Percentiles rank a stretch among this genome's conserved stretches.
phyloP scores from a whole-genome alignment of 164 flowering plant species.

The Saururus chinensis region DNA sequence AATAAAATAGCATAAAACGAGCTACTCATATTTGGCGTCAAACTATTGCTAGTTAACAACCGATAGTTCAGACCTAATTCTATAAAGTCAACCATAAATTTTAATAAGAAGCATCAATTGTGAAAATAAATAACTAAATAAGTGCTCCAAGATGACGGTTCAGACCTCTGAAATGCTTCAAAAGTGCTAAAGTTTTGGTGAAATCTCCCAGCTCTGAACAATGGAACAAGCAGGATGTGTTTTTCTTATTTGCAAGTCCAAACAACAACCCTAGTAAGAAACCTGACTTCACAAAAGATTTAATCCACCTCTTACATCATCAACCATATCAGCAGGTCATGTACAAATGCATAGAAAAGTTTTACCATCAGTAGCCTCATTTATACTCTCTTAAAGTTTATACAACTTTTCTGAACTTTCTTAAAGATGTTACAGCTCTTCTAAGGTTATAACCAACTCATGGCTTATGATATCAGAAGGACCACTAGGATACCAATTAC shows the following conservation, averaged over 20 bases:
- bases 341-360: constrained; percentile 12
- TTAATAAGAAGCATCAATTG: too few relatives aligned
- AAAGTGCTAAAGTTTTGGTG: not conserved
- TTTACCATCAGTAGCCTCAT: not conserved
- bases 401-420: not conserved
- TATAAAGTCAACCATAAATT: too few relatives aligned
- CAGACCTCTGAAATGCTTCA: not conserved
- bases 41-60: too few relatives aligned
- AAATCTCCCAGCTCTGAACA: not conserved
- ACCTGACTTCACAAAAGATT: constrained; percentile 61
- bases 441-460: too few relatives aligned
- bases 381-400: too few relatives aligned
- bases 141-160: not conserved
- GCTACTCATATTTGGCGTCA: too few relatives aligned
- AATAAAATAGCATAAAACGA: too few relatives aligned
- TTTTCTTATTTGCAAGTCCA: not conserved
- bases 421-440: too few relatives aligned
- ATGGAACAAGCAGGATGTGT: not conserved
- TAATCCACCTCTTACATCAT: constrained; percentile 84
- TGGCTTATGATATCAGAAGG: too few relatives aligned
- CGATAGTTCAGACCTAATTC: too few relatives aligned
- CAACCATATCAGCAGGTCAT: constrained; percentile 87
- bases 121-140: too few relatives aligned
- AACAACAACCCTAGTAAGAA: not conserved
- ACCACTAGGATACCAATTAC: too few relatives aligned